Evolutionary conservation across 805 yeast genomes (phyloP).

Genomic region (Metschnikowia anglica): DNA sequence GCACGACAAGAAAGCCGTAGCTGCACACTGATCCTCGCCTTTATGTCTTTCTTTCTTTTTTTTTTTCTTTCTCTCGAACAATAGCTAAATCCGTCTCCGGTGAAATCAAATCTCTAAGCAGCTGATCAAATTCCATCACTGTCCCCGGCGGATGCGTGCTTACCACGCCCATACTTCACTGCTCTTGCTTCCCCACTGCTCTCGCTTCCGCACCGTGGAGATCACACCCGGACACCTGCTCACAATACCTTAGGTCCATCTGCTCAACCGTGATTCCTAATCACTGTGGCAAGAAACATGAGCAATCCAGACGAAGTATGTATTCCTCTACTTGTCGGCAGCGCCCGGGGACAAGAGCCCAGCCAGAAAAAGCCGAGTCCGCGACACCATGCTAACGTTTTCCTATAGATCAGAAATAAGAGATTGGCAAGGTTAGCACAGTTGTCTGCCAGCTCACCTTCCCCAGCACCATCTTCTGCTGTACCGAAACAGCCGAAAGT

Average conservation of each 20-base stretch:
- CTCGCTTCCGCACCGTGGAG: background rate
- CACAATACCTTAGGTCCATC: too few relatives aligned
- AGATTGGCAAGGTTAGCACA: conserved; percentile 50
- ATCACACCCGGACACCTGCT: background rate
- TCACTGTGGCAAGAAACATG: conserved; percentile 11
- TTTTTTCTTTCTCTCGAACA: background rate
- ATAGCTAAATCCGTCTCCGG: too few relatives aligned
- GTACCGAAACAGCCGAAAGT: conserved; percentile 7
- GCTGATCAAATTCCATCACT: too few relatives aligned
- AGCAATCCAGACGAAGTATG: conserved; percentile 22
- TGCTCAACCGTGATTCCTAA: background rate
- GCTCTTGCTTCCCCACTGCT: too few relatives aligned
- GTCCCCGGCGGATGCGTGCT: too few relatives aligned
- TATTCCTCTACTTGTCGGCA: background rate
- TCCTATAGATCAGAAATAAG: conserved; percentile 49
- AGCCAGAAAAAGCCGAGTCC: background rate
- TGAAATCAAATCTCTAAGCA: too few relatives aligned
- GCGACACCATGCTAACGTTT: conserved; percentile 6
- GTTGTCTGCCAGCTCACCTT: conserved; percentile 10
- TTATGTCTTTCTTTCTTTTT: background rate
- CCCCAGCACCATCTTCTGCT: conserved; percentile 2
- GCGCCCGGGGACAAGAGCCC: background rate
- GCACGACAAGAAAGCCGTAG: too few relatives aligned
- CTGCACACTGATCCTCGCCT: too few relatives aligned
- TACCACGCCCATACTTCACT: too few relatives aligned